Percentiles rank a stretch among this genome's conserved stretches.
Conservation (phyloP, 1,284 basidiomycete species). For the Bondarzewia mesenterica region DNA sequence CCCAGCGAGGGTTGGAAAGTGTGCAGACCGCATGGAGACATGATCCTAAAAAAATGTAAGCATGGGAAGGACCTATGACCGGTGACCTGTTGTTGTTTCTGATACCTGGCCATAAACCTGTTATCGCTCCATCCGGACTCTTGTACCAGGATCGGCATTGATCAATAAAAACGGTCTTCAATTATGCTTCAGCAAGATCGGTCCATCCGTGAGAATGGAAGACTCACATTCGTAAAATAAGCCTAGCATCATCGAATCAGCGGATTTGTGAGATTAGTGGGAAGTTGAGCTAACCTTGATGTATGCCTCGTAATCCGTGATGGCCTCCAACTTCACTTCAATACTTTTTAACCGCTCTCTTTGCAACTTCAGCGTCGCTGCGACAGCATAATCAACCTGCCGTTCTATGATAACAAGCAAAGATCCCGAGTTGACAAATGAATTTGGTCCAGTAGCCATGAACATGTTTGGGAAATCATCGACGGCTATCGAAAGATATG, state of each 20-base stretch:
- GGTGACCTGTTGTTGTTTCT: not conserved
- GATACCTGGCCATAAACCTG: slow-evolving; percentile 54
- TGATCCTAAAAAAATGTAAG: slow-evolving; percentile 30
- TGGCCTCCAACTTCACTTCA: slow-evolving; percentile 41
- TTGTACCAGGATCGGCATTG: slow-evolving; percentile 66
- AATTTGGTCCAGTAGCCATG: slow-evolving; percentile 41
- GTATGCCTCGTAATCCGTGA: slow-evolving; percentile 46
- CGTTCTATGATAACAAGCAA: slow-evolving; percentile 40
- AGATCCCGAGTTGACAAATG: slow-evolving; percentile 39
- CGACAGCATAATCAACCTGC: slow-evolving; percentile 42
- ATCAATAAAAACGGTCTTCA: slow-evolving; percentile 48
- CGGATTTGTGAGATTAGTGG: not conserved
- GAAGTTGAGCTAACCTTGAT: slow-evolving; percentile 26
- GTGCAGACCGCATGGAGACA: slow-evolving; percentile 42
- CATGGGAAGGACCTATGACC: not conserved
- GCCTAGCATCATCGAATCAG: slow-evolving; percentile 18
- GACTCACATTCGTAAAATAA: slow-evolving; percentile 35
- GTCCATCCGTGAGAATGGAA: not conserved
- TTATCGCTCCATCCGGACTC: slow-evolving; percentile 46
- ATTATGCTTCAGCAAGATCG: not conserved
- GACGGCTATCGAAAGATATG: slow-evolving; percentile 41
- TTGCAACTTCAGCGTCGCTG: slow-evolving; percentile 42
- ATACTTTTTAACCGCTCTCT: slow-evolving; percentile 45
- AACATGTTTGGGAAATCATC: slow-evolving; percentile 55
- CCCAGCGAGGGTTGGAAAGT: slow-evolving; percentile 52